A percentile compares a stretch with the other conserved stretches of the same genome.
Evolutionary conservation across 169 alveolate species (phyloP).

Genomic region (Cryptosporidium canis): DNA sequence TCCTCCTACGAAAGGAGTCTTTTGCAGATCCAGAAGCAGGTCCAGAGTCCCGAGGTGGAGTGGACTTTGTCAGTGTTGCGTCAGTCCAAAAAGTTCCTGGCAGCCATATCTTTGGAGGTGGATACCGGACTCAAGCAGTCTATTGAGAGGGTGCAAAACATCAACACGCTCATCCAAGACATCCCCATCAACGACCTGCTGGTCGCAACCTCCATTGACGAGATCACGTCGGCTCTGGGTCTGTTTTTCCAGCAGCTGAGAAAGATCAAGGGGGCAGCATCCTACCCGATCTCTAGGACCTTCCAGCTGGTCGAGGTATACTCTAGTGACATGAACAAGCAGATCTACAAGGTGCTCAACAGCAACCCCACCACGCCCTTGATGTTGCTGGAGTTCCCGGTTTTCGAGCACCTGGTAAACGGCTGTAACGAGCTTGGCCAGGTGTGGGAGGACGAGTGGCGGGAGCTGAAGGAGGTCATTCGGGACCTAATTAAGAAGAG

Average conservation of each 20-base stretch:
- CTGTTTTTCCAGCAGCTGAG: constrained; percentile 90
- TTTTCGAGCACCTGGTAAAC: constrained; percentile 84
- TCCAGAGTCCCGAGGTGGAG: constrained; percentile 89
- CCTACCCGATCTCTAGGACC: constrained; percentile 90
- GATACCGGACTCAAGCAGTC: constrained; percentile 93
- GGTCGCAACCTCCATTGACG: constrained; percentile 89
- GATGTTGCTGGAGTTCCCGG: constrained; percentile 87
- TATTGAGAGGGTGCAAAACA: constrained; percentile 88
- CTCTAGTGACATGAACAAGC: constrained; percentile 89
- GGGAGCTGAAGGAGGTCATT: constrained; percentile 87
- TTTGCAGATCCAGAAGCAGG: constrained; percentile 82
- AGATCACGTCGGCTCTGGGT: constrained; percentile 87
- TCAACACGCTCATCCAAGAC: constrained; percentile 92
- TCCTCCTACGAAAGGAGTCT: constrained; percentile 87
- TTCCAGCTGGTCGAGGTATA: constrained; percentile 91
- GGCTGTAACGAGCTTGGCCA: constrained; percentile 89
- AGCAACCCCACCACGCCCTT: constrained; percentile 78
- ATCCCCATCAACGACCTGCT: constrained; percentile 93
- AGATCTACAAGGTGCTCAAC: constrained; percentile 82
- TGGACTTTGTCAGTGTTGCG: constrained; percentile 89
- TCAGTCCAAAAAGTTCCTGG: constrained; percentile 88
- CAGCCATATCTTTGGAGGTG: constrained; percentile 92
- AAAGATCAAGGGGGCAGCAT: constrained; percentile 87
- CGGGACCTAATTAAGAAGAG: constrained; percentile 86
- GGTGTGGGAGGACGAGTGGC: constrained; percentile 93